Percentiles rank a stretch among this genome's conserved stretches.
Conservation (phyloP, 345 rosid genomes). For the Pelargonium nanum region DNA sequence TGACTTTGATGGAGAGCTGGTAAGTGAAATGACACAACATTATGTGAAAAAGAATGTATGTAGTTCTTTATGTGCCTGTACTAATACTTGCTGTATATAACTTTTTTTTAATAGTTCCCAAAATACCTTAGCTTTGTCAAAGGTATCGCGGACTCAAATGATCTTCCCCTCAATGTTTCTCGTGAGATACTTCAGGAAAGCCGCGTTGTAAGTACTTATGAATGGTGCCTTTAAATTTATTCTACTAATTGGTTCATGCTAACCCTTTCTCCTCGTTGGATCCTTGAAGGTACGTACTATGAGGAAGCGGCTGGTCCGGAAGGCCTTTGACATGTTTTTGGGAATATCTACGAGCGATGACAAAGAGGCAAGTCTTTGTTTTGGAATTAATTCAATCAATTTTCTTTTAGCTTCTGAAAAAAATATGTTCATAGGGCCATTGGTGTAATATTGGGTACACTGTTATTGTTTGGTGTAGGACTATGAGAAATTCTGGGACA, state of each 20-base stretch:
- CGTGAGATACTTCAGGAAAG: constrained; percentile 99
- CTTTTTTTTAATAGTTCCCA: constrained; percentile 54
- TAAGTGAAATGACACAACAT: constrained; percentile 20
- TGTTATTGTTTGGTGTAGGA: constrained; percentile 40
- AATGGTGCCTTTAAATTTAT: neutral
- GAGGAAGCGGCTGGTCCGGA: constrained; percentile 84
- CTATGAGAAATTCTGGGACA: constrained; percentile 93
- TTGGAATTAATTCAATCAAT: neutral
- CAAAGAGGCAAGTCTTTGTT: constrained; percentile 45
- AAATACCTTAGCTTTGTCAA: constrained; percentile 87
- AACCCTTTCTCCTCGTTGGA: constrained; percentile 11
- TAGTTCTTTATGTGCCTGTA: constrained; percentile 1
- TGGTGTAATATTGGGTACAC: neutral
- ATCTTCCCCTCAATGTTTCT: constrained; percentile 94
- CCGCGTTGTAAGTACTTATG: constrained; percentile 50
- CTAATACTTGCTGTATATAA: neutral
- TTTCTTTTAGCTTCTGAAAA: neutral
- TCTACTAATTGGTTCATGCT: constrained; percentile 3
- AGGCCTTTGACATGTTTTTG: constrained; percentile 93
- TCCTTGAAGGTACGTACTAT: constrained; percentile 68
- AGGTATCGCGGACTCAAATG: constrained; percentile 96
- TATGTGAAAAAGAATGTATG: constrained; percentile 1
- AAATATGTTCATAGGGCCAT: neutral
- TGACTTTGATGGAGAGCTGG: constrained; percentile 98
- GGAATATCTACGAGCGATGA: constrained; percentile 88